Percentiles rank a stretch among this genome's conserved stretches.
Evolutionary conservation across 176 grass and related monocot species (phyloP).

Genomic region (Carex kokanica): DNA sequence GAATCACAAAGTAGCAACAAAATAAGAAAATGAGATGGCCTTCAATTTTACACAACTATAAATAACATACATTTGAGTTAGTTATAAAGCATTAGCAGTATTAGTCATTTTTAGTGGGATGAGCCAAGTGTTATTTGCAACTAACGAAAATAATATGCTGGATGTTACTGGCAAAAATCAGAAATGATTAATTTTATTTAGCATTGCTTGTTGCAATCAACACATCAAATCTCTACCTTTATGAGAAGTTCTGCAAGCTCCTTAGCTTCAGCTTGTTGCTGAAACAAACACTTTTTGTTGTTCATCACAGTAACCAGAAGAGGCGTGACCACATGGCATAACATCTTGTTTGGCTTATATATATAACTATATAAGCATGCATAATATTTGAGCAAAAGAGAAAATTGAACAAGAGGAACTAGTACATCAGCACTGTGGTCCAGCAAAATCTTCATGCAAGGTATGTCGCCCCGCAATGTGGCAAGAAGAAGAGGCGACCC

Average conservation of each 20-base stretch:
- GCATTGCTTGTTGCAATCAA: background rate
- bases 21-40: background rate
- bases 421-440: conserved; percentile 8
- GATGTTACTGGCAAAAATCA: background rate
- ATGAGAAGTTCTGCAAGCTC: conserved; percentile 20
- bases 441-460: background rate
- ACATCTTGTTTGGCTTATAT: background rate
- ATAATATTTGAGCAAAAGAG: conserved; percentile 5
- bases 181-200: background rate
- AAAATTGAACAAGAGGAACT: background rate
- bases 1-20: background rate
- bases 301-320: conserved; percentile 16
- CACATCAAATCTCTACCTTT: background rate
- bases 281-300: conserved; percentile 2
- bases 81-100: no score
- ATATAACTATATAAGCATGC: background rate
- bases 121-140: background rate
- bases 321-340: background rate
- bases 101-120: background rate
- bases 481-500: conserved; percentile 11
- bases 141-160: background rate
- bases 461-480: background rate
- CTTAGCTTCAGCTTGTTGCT: background rate
- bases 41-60: no score
- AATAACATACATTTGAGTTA: no score